phyloP scores from a whole-genome alignment of 352 stramenopile species.

The Phytophthora sp. region DNA sequence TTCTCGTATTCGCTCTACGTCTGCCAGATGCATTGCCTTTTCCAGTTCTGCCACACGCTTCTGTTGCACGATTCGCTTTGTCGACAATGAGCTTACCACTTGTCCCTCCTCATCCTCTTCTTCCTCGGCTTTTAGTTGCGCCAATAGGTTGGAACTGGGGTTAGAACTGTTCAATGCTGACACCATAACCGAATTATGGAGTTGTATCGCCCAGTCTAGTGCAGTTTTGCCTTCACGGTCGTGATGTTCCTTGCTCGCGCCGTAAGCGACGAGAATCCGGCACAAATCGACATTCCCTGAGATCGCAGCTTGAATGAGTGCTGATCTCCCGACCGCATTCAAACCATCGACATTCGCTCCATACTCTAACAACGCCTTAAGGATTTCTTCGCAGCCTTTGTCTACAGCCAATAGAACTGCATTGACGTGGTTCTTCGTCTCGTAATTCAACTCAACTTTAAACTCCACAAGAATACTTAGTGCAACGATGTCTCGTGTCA shows the following conservation, averaged over 20 bases:
- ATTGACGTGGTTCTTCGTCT: slow-evolving; percentile 44
- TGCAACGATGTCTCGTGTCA: slow-evolving; percentile 54
- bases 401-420: slow-evolving; percentile 54
- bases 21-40: slow-evolving; percentile 34
- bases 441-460: slow-evolving; percentile 38
- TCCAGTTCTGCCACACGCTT: slow-evolving; percentile 43
- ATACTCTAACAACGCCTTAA: slow-evolving; percentile 48
- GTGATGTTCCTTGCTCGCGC: slow-evolving; percentile 32
- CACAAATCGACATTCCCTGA: slow-evolving; percentile 46
- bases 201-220: slow-evolving; percentile 43
- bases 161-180: slow-evolving; percentile 41
- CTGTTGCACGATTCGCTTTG: slow-evolving; percentile 17
- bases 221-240: slow-evolving; percentile 40
- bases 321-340: slow-evolving; percentile 36
- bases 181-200: slow-evolving; percentile 36
- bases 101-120: slow-evolving; percentile 38
- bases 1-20: slow-evolving; percentile 43
- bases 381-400: slow-evolving; percentile 47
- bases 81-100: slow-evolving; percentile 19
- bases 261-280: slow-evolving; percentile 50
- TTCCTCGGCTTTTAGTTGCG: slow-evolving; percentile 51
- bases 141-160: slow-evolving; percentile 27
- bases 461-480: slow-evolving; percentile 59
- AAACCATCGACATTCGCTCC: slow-evolving; percentile 45
- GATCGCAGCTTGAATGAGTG: slow-evolving; percentile 59